Evolutionary conservation across 805 yeast genomes (phyloP), one percentile per base, ranked within the genome.

Genomic region (Wickerhamiella occidentalis): DNA sequence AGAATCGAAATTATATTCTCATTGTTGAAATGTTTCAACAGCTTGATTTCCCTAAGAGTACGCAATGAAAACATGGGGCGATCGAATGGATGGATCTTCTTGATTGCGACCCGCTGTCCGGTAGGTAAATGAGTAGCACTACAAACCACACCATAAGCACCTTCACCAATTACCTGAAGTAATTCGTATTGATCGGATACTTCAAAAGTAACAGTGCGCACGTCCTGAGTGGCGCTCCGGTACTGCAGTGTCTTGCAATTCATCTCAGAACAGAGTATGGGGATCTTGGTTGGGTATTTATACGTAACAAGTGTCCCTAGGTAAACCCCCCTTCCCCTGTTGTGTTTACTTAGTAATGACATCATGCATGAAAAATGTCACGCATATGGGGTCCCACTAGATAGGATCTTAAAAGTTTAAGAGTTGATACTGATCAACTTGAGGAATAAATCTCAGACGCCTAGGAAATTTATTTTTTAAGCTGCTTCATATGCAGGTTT

Each of bases 101-200:
- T 90, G 60, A 90, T 87, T 37, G 97, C 97, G n/a, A 90, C 96
- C 55, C 78, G 78, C 57, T 82, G 88, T 49, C 82, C 81, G 1
- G 92, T 76, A 5, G 95, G 95, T 59, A 77, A 76, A 65, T 90
- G 95, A 9, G 80, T 67, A 0, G 96, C 96, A 9, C 90, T 78
- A 64, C 96, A 68, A 9, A 90, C 97, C 11, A 88, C 79, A 5
- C 97, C 97, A 62, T 90, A 90, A 0, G 97, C 96, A 17, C 97
- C 97, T 65, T 87, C 95, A 7, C 97, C 97, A 1, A 90, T 80
- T 13, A 90, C 76, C 56, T 85, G 86, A 47, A 80, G 71, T 43
- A 90, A 79, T 64, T 86, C 86, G 65, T 88, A 90, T 60, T 85
- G 87, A 53, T 82, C 84, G 25, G 88, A 79, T 23, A 90, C 90